Evolutionary conservation across 1,284 basidiomycete genomes (phyloP).

Genomic region (Cryptococcus wingfieldii): DNA sequence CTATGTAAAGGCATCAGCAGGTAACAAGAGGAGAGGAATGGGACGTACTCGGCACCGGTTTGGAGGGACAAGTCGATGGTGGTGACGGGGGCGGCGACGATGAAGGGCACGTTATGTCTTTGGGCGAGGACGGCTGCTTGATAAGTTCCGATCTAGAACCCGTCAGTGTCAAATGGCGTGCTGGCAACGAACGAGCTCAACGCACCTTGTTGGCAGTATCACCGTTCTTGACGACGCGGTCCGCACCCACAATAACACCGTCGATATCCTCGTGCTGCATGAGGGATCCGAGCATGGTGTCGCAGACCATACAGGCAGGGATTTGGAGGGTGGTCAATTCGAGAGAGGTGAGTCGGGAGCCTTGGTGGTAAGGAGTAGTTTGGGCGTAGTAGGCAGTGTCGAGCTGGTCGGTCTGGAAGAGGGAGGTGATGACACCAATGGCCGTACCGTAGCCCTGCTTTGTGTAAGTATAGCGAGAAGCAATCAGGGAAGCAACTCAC

Average conservation of each 20-base stretch:
- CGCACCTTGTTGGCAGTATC: constrained; percentile 88
- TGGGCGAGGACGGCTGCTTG: constrained; percentile 83
- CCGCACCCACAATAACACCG: constrained; percentile 79
- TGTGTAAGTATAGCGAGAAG: background rate
- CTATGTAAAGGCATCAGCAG: constrained; percentile 46
- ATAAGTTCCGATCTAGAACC: constrained; percentile 72
- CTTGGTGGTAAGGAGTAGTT: constrained; percentile 88
- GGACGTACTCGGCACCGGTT: constrained; percentile 65
- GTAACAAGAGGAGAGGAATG: background rate
- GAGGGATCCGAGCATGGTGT: constrained; percentile 88
- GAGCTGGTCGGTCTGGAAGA: constrained; percentile 71
- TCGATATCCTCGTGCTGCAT: constrained; percentile 82
- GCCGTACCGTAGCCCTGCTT: constrained; percentile 85
- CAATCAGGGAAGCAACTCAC: constrained; percentile 52
- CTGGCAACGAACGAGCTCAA: background rate
- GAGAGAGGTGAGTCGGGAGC: constrained; percentile 67
- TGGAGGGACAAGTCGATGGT: constrained; percentile 77
- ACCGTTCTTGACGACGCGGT: constrained; percentile 80
- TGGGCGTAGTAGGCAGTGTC: constrained; percentile 83
- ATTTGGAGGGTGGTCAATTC: constrained; percentile 77
- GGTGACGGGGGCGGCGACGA: constrained; percentile 83
- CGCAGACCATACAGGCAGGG: constrained; percentile 84
- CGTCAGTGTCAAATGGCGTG: background rate
- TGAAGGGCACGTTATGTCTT: constrained; percentile 77
- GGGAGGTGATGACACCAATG: constrained; percentile 82